phyloP scores from a whole-genome alignment of 176 grass and related monocot genomes.

The Oropetium thomaeum region DNA sequence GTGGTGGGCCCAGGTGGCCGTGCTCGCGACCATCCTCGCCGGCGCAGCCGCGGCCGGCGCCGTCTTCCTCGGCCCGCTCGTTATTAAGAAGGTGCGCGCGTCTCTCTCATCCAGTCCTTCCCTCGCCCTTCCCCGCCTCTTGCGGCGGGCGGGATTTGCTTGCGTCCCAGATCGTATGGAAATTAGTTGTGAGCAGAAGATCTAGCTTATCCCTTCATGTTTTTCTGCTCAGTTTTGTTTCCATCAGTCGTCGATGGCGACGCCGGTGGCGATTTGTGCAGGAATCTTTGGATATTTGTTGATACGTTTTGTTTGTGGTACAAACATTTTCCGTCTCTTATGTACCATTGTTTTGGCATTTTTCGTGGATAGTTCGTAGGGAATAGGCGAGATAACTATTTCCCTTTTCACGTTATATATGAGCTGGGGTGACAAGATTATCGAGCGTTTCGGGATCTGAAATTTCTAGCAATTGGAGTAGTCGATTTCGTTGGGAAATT shows the following conservation, averaged over 20 bases:
- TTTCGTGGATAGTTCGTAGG: neutral
- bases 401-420: neutral
- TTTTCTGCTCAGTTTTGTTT: neutral
- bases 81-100: constrained; percentile 51
- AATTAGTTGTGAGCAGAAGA: constrained; percentile 12
- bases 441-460: constrained; percentile 10
- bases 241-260: neutral
- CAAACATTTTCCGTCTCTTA: neutral
- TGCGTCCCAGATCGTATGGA: neutral
- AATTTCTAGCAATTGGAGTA: neutral
- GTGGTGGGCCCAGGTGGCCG: constrained; percentile 66
- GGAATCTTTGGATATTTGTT: constrained; percentile 10
- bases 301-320: neutral
- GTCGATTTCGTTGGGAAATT: constrained; percentile 12
- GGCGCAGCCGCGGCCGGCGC: constrained; percentile 32
- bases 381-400: neutral
- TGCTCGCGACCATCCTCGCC: constrained; percentile 45
- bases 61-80: constrained; percentile 57
- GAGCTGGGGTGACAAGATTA: neutral
- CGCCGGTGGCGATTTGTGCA: constrained; percentile 14
- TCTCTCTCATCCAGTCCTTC: neutral
- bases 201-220: neutral
- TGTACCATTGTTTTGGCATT: neutral
- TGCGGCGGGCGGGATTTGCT: neutral
- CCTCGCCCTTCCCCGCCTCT: neutral